Percentiles rank a stretch among this genome's conserved stretches.
phyloP scores from a whole-genome alignment of 2,329 filamentous ascomycete genomes.

The Diplodia intermedia region DNA sequence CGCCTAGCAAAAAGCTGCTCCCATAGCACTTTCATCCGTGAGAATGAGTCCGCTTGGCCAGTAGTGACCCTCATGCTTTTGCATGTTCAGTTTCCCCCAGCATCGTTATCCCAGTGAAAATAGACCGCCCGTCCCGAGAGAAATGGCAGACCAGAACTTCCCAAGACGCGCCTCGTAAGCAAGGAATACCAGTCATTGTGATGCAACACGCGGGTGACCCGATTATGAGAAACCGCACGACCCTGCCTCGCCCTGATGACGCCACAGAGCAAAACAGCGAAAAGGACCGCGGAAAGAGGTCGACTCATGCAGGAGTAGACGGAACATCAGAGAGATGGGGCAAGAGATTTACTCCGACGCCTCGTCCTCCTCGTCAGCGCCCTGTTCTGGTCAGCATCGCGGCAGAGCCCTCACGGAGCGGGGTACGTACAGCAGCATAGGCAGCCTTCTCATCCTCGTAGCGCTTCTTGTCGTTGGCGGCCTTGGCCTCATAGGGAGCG shows the following conservation, averaged over 20 bases:
- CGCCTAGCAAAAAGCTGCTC: constrained; percentile 4
- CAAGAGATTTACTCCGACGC: constrained; percentile 44
- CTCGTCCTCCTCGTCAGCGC: constrained; percentile 49
- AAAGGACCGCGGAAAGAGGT: constrained; percentile 24
- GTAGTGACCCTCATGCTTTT: constrained; percentile 17
- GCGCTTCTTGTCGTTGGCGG: constrained; percentile 95
- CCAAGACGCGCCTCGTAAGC: constrained; percentile 26
- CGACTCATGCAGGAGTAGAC: constrained; percentile 16
- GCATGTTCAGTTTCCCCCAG: constrained; percentile 15
- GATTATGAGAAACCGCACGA: constrained; percentile 22
- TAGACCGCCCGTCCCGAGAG: constrained; percentile 24
- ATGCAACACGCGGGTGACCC: constrained; percentile 15
- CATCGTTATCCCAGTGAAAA: constrained; percentile 19
- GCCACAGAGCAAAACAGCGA: constrained; percentile 28
- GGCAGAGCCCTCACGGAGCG: background rate
- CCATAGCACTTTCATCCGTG: background rate
- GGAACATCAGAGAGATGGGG: constrained; percentile 4
- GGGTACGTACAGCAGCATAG: constrained; percentile 54
- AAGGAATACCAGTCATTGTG: constrained; percentile 28
- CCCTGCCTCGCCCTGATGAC: constrained; percentile 25
- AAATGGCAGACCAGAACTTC: constrained; percentile 15
- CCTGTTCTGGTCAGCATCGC: constrained; percentile 29
- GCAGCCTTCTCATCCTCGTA: constrained; percentile 98
- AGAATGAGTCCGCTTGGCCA: constrained; percentile 10
- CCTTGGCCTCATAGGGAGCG: constrained; percentile 94